These are phyloP conservation scores for Sordaria brevicollis DNA, from an alignment of 495 filamentous ascomycete genomes.

Conservation along the genomic window DNA sequence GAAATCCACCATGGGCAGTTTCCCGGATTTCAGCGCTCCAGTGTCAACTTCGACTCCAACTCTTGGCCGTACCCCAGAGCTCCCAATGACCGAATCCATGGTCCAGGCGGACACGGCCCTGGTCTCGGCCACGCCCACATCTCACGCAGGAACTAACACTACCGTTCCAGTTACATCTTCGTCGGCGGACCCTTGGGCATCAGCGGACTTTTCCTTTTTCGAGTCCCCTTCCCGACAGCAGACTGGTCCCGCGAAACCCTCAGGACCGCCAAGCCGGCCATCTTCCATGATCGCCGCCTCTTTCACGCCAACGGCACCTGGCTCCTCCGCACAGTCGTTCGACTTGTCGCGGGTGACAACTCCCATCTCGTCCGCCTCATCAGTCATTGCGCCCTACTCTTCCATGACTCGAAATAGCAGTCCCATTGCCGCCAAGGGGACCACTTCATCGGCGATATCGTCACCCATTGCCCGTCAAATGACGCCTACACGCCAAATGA, in stretches of 20 bases:
- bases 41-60: neutral
- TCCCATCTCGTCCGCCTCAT: slow-evolving; percentile 7
- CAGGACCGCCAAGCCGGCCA: neutral
- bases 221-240: slow-evolving; percentile 11
- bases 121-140: neutral
- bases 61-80: neutral
- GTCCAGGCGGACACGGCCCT: neutral
- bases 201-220: slow-evolving; percentile 29
- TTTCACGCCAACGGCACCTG: neutral
- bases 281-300: neutral
- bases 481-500: neutral
- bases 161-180: neutral
- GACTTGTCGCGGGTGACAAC: slow-evolving; percentile 2
- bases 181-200: slow-evolving; percentile 20
- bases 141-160: neutral
- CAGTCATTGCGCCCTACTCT: neutral
- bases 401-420: neutral
- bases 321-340: neutral
- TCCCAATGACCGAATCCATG: neutral
- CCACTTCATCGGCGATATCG: neutral
- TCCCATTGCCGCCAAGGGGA: slow-evolving; percentile 6
- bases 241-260: neutral
- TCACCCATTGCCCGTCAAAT: neutral
- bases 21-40: slow-evolving; percentile 1
- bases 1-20: slow-evolving; percentile 1